A percentile compares a stretch with the other conserved stretches of the same genome.
These are phyloP conservation scores for Anthracocystis setariae DNA, from an alignment of 1,284 basidiomycete genomes.

Conservation along the genomic window DNA sequence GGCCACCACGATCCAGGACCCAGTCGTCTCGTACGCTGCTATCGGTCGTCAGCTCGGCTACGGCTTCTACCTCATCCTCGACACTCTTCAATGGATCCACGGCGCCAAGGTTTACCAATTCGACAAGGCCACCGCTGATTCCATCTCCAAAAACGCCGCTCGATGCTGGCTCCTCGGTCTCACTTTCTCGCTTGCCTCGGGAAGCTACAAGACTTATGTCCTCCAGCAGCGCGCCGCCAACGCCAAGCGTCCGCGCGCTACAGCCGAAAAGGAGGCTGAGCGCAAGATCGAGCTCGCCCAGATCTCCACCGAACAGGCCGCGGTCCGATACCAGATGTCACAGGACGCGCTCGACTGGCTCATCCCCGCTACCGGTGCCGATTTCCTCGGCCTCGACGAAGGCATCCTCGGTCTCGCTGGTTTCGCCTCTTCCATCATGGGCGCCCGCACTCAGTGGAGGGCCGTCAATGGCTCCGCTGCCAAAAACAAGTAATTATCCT, in stretches of 20 bases:
- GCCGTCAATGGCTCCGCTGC: constrained; percentile 63
- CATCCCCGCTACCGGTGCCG: constrained; percentile 86
- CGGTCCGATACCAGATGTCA: constrained; percentile 79
- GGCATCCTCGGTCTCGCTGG: constrained; percentile 71
- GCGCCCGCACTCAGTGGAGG: constrained; percentile 65
- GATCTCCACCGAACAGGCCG: constrained; percentile 75
- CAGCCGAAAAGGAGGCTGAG: constrained; percentile 76
- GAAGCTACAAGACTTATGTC: constrained; percentile 65
- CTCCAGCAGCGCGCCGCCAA: constrained; percentile 56
- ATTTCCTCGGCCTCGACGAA: constrained; percentile 83
- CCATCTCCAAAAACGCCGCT: constrained; percentile 78
- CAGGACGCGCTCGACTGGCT: constrained; percentile 85
- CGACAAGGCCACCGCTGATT: constrained; percentile 75
- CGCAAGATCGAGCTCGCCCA: constrained; percentile 75
- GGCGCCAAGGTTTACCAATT: constrained; percentile 65
- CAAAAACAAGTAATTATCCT: constrained; percentile 47
- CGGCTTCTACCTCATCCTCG: constrained; percentile 80
- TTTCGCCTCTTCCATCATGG: constrained; percentile 61
- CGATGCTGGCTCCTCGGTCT: constrained; percentile 88
- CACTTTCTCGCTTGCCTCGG: constrained; percentile 58
- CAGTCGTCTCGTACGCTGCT: constrained; percentile 81
- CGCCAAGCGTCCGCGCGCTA: constrained; percentile 68
- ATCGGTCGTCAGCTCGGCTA: constrained; percentile 88
- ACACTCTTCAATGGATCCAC: constrained; percentile 65
- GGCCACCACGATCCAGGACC: constrained; percentile 74